Base-by-base conservation (phyloP, 129 eudicot species). In the Dittrichia graveolens region DNA sequence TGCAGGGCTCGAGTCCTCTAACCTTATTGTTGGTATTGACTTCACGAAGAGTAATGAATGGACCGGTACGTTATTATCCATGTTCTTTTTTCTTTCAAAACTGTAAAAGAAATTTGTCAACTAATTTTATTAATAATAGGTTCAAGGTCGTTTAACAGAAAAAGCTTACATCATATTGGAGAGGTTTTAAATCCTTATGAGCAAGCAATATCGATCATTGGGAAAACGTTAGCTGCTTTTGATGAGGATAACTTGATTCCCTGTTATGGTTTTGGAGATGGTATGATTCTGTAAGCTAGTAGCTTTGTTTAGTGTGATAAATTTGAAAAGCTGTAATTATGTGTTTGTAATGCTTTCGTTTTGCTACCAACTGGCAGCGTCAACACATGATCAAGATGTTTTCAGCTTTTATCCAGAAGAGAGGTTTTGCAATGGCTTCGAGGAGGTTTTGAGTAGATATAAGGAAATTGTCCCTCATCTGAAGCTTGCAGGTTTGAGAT, bases 11-110 rank as follows among this genome's bases (percentile, higher is more conserved):
- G 98, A 90, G 67, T 93, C 98, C 53, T 93, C 98, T 48, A 93
- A 93, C 80, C 95, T 93, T 16, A 90, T 93, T 74, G 87, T 93
- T 71, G 96, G 98, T 38, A 85, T 93, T 39, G 98, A 93, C 80
- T 93, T 93, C 91, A 93, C 98, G 13, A 89, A 90, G 85, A 93
- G 98, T 86, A 93, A 93, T 64, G 98, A 87, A 69, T 93, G 96
- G 98, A 89, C 96, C 49, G 98, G 98, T 93, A 63, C 14, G 6
- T 43, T 15, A 67, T 71, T 56, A 14, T 76, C 14, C 19, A 53
- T n/a, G 11, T 31, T 61, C 4, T 67, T 46, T 66, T 38, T 53
- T 15, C 7, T 31, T 58, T 3, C 35, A 47, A 16, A 55, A 12
- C 56, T 48, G 38, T 18, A 49, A 53, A 60, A n/a, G 34, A 47